These are phyloP conservation scores for Spinacia oleracea DNA, from an alignment of 179 eudicot genomes.

Conservation along the genomic window DNA sequence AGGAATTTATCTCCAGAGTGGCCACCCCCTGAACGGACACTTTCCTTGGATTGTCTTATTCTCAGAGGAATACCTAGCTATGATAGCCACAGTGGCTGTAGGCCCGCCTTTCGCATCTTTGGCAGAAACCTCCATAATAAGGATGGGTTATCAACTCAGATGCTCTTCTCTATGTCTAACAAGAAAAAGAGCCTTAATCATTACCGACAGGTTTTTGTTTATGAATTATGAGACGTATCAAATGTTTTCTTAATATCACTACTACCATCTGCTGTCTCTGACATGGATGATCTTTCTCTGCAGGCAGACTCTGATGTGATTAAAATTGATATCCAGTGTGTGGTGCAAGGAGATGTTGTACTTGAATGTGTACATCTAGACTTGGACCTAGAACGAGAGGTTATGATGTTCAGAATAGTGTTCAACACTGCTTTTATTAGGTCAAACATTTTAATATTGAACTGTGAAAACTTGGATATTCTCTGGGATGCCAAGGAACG, in stretches of 20 bases:
- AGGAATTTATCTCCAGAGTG: constrained; percentile 85
- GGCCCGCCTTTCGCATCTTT: constrained; percentile 84
- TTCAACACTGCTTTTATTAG: constrained; percentile 95
- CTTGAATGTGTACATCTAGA: constrained; percentile 92
- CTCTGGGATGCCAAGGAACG: constrained; percentile 95
- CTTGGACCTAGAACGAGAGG: constrained; percentile 84
- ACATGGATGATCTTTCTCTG: constrained; percentile 28
- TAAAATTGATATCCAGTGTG: constrained; percentile 89
- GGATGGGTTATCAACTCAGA: constrained; percentile 81
- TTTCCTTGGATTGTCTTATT: constrained; percentile 91
- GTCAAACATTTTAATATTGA: constrained; percentile 84
- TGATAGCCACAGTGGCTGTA: constrained; percentile 77
- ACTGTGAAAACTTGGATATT: constrained; percentile 83
- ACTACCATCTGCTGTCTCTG: constrained; percentile 23
- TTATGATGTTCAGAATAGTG: constrained; percentile 96
- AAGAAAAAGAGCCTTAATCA: constrained; percentile 72
- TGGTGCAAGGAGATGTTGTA: constrained; percentile 95
- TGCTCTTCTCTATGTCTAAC: constrained; percentile 85
- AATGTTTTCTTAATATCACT: constrained; percentile 13
- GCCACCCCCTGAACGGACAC: constrained; percentile 89
- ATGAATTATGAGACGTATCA: constrained; percentile 1
- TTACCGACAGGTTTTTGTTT: constrained; percentile 64
- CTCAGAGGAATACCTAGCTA: constrained; percentile 81
- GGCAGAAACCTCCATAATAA: constrained; percentile 87
- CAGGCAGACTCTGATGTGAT: constrained; percentile 96